These are phyloP conservation scores for Hyaloscypha bicolor DNA, from an alignment of 495 filamentous ascomycete species.

Conservation along the genomic window DNA sequence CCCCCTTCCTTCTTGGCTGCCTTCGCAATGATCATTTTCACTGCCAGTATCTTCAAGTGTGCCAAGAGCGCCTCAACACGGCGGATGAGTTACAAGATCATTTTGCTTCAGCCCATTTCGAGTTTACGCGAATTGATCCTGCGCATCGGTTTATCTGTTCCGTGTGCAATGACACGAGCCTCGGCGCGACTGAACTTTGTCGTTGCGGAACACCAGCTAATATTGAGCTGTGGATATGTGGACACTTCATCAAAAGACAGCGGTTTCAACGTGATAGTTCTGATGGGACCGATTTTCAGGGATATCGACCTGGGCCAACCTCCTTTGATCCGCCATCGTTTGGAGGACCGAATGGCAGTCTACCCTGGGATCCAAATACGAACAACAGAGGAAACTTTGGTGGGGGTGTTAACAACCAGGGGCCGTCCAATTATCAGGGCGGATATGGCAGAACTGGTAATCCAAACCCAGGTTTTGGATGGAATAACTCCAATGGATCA, in stretches of 20 bases:
- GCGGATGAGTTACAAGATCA: conserved; percentile 26
- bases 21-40: background rate
- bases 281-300: conserved; percentile 17
- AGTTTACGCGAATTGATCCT: conserved; percentile 27
- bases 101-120: conserved; percentile 28
- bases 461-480: conserved; percentile 10
- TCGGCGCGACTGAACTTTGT: conserved; percentile 7
- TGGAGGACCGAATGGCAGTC: background rate
- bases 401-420: background rate
- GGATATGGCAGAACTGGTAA: conserved; percentile 12
- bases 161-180: conserved; percentile 18
- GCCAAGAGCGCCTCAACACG: conserved; percentile 16
- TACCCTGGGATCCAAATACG: background rate
- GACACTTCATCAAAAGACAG: conserved; percentile 25
- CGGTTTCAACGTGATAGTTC: conserved; percentile 14
- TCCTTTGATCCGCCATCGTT: conserved; percentile 7
- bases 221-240: conserved; percentile 31
- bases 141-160: conserved; percentile 25
- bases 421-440: conserved; percentile 19
- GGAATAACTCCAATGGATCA: conserved; percentile 10
- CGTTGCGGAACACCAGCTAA: conserved; percentile 8
- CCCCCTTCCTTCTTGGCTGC: conserved; percentile 25
- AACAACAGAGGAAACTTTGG: conserved; percentile 16
- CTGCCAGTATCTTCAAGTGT: conserved; percentile 24
- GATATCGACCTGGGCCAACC: background rate